These are phyloP conservation scores for Cercospora sp. DNA, from an alignment of 2,329 filamentous ascomycete genomes.

Conservation along the genomic window DNA sequence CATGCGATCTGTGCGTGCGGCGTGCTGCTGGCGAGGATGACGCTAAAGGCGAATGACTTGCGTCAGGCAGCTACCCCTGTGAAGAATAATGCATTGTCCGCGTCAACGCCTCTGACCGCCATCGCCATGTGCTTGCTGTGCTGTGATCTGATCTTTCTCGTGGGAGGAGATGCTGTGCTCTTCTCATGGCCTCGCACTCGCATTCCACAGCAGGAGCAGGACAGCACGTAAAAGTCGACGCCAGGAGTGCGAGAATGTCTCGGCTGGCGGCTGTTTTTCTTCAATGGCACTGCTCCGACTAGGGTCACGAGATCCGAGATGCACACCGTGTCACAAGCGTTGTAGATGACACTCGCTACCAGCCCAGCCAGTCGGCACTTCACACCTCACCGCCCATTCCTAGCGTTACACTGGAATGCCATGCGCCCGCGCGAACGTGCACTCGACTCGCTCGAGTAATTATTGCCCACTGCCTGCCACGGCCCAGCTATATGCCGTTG, in stretches of 20 bases:
- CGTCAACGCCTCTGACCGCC: neutral
- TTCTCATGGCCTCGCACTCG: too few species aligned
- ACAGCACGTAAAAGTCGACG: neutral
- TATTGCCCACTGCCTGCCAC: too few species aligned
- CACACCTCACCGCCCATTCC: slow-evolving; percentile 32
- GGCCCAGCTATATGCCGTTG: neutral
- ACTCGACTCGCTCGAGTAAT: slow-evolving; percentile 13
- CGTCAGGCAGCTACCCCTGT: slow-evolving; percentile 10
- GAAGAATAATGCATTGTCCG: slow-evolving; percentile 26
- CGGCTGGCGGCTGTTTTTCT: neutral
- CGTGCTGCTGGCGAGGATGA: neutral
- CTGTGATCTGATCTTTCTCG: neutral
- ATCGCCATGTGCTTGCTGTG: neutral
- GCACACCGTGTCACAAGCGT: slow-evolving; percentile 18
- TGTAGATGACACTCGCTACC: slow-evolving; percentile 26
- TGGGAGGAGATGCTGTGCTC: neutral
- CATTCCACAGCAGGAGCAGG: neutral
- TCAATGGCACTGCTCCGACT: neutral
- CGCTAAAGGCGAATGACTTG: slow-evolving; percentile 33
- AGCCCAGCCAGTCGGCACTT: slow-evolving; percentile 31
- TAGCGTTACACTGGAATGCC: slow-evolving; percentile 26
- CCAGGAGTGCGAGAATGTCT: neutral
- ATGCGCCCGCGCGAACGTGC: slow-evolving; percentile 23
- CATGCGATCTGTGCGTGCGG: slow-evolving; percentile 31
- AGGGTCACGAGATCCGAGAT: slow-evolving; percentile 4